These are phyloP conservation scores for Hibiscus tridactylites DNA, from an alignment of 345 rosid genomes.

Conservation along the genomic window DNA sequence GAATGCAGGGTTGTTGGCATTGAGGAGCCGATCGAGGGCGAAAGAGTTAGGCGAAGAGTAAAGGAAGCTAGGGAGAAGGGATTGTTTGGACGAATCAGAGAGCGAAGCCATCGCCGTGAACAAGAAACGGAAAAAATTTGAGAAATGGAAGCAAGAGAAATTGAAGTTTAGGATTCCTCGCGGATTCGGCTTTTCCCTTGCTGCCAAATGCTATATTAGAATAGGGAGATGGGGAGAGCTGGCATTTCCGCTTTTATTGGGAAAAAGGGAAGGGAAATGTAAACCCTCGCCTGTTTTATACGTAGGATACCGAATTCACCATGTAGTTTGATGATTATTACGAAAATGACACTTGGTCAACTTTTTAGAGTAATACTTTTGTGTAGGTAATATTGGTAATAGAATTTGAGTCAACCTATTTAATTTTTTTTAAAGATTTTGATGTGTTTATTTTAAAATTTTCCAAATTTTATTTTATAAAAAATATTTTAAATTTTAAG, in stretches of 20 bases:
- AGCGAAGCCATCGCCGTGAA: constrained; percentile 34
- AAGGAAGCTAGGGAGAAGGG: constrained; percentile 62
- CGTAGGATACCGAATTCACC: not conserved
- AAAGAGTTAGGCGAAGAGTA: constrained; percentile 26
- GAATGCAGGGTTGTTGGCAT: constrained; percentile 19
- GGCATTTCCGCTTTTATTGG: constrained; percentile 30
- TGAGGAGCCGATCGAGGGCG: constrained; percentile 23
- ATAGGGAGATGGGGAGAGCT: not conserved
- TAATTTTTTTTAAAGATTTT: no score
- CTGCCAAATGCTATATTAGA: constrained; percentile 14
- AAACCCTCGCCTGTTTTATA: constrained; percentile 19
- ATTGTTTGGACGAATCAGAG: constrained; percentile 33
- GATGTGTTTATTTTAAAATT: no score
- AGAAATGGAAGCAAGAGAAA: constrained; percentile 4
- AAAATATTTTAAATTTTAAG: no score
- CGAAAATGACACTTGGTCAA: not conserved
- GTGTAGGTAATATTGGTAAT: not conserved
- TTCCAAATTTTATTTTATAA: no score
- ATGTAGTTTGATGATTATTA: not conserved
- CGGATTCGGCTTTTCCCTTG: constrained; percentile 7
- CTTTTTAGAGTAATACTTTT: not conserved
- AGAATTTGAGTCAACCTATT: no score
- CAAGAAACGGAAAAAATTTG: not conserved
- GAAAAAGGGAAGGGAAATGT: not conserved
- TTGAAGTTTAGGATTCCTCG: not conserved